These are phyloP conservation scores for Forsythia suspensa DNA, from an alignment of 257 asterid species.

Conservation along the genomic window DNA sequence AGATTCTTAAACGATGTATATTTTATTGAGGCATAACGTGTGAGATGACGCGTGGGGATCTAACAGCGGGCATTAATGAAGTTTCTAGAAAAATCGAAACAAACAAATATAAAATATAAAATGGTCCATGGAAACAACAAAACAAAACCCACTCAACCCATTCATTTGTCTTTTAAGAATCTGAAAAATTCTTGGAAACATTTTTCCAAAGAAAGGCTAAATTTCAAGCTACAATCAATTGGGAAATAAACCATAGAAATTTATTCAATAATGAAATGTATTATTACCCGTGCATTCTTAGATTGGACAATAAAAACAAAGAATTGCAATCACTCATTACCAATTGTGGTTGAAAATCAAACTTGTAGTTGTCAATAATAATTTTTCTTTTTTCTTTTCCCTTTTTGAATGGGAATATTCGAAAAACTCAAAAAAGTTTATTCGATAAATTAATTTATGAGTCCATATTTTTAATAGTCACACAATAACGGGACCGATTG, in stretches of 20 bases:
- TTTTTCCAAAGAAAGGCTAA: no score
- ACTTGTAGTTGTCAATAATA: not conserved
- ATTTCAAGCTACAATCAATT: no score
- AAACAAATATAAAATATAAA: no score
- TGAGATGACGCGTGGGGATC: conserved; percentile 26
- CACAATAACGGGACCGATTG: not conserved
- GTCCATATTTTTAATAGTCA: not conserved
- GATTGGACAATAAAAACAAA: not conserved
- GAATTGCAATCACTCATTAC: not conserved
- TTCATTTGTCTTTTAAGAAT: no score
- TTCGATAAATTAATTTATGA: not conserved
- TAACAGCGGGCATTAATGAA: not conserved
- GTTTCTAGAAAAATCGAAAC: not conserved
- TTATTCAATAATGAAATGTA: no score
- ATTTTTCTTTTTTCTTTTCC: not conserved
- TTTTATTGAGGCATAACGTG: not conserved
- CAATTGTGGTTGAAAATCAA: not conserved
- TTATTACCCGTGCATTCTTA: not conserved
- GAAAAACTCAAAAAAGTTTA: not conserved
- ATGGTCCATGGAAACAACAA: no score
- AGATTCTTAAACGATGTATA: not conserved
- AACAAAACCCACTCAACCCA: no score
- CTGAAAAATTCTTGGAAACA: no score
- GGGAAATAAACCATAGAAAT: no score
- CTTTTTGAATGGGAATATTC: not conserved